Evolutionary conservation across 129 eudicot genomes (phyloP).

Genomic region (Arctium lappa): DNA sequence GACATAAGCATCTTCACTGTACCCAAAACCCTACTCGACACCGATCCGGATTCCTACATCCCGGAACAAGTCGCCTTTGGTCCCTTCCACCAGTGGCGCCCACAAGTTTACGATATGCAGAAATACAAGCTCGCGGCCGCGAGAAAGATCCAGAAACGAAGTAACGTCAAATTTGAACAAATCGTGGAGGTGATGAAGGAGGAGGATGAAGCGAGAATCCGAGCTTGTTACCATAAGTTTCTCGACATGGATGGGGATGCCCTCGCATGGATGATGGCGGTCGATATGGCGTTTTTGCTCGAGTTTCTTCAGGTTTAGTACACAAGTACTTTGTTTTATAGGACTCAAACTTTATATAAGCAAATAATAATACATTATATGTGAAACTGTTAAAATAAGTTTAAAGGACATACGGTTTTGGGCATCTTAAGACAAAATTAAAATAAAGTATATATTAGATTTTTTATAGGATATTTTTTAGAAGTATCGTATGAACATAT

Average conservation of each 20-base stretch:
- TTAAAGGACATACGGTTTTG: too few relatives aligned
- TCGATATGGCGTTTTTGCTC: constrained; percentile 46
- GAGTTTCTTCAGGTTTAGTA: constrained; percentile 41
- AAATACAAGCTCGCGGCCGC: constrained; percentile 51
- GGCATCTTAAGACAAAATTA: too few relatives aligned
- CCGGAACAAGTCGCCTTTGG: constrained; percentile 58
- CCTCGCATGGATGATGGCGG: constrained; percentile 59
- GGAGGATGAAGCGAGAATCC: constrained; percentile 28
- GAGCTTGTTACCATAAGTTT: constrained; percentile 50
- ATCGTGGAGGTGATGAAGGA: constrained; percentile 30
- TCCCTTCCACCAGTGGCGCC: constrained; percentile 52
- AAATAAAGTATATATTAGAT: too few relatives aligned
- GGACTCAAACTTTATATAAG: background rate
- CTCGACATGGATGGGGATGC: constrained; percentile 31
- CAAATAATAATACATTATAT: too few relatives aligned
- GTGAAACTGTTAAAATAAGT: too few relatives aligned
- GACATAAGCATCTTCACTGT: constrained; percentile 44
- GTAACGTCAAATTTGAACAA: constrained; percentile 7
- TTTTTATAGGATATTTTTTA: too few relatives aligned
- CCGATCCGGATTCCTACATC: constrained; percentile 37
- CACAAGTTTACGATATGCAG: constrained; percentile 54
- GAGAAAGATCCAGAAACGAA: constrained; percentile 18
- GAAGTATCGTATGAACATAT: background rate
- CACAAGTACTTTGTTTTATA: background rate
- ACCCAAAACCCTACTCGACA: constrained; percentile 38